A percentile compares a stretch with the other conserved stretches of the same genome.
These are phyloP conservation scores for Monoraphidium neglectum DNA, from an alignment of 139 green algal genomes.

Conservation along the genomic window DNA sequence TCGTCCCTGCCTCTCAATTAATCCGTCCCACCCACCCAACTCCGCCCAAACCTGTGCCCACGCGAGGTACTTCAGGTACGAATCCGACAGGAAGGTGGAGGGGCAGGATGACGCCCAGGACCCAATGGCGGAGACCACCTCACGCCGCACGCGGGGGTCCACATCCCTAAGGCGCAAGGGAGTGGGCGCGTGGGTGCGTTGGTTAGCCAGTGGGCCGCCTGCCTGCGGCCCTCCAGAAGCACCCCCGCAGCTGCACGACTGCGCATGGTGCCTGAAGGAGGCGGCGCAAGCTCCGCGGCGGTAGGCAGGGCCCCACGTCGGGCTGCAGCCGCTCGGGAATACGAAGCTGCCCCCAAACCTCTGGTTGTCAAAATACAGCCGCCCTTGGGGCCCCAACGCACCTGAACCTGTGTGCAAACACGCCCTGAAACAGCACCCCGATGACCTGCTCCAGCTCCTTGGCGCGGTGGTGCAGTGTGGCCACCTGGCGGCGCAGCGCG, in stretches of 20 bases:
- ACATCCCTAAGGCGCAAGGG: constrained; percentile 57
- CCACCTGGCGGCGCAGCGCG: constrained; percentile 48
- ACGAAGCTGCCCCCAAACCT: neutral
- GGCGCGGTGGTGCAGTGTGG: constrained; percentile 41
- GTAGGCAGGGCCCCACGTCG: neutral
- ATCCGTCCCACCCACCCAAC: too few species aligned
- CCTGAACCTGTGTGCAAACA: constrained; percentile 67
- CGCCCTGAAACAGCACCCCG: constrained; percentile 52
- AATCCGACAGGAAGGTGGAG: constrained; percentile 77
- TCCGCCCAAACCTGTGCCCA: too few species aligned
- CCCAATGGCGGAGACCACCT: constrained; percentile 82
- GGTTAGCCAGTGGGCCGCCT: too few species aligned
- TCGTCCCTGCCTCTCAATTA: too few species aligned
- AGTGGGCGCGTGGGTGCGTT: too few species aligned
- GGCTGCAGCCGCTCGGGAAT: neutral
- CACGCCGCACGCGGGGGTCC: constrained; percentile 64
- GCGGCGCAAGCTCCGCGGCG: neutral
- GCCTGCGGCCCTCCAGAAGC: too few species aligned
- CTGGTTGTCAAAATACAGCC: neutral
- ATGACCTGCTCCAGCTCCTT: constrained; percentile 55
- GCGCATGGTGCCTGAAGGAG: neutral
- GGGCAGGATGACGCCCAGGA: constrained; percentile 79
- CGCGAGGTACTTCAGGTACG: constrained; percentile 97
- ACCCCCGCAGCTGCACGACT: neutral
- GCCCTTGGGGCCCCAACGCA: neutral